Base-by-base conservation (phyloP, 768 basidiomycete species). In the Agrocybe pediades region DNA sequence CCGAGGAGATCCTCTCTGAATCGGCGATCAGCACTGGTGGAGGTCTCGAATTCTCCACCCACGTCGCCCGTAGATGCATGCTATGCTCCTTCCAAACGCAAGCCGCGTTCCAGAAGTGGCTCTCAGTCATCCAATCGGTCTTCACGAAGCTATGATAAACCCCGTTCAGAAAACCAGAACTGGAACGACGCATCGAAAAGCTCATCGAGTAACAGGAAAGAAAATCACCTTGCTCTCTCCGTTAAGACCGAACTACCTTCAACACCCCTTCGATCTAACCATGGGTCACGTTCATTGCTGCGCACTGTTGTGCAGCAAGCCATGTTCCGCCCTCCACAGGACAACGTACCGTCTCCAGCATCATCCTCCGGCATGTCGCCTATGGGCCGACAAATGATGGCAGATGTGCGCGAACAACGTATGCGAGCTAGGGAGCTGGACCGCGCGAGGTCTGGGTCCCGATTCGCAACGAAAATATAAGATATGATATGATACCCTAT, bases 341-440 rank as follows among this genome's bases (percentile, higher is more conserved):
- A 71, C 11, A 74, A 71, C 52, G 63, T 66, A 25, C 79, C 85
- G 2, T 89, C 87, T 1, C 87, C 89, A 19, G 80, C 86, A 20
- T 85, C 81, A 24, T 89, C 88, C 2, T 81, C 87, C 9, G 90
- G 91, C 56, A 71, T 92, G 46, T 91, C 89, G 17, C 87, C 87
- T 13, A 71, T 85, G 26, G 85, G 80, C 5, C 78, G 76, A 59
- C 77, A 85, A 63, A 76, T 91, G 62, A 91, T 91, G 89, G 70
- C 72, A 52, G 78, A 85, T 59, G 64, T 86, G 41, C 74, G 89
- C 51, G 73, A 77, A 49, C 74, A 81, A 59, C 68, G 77, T 47
- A 68, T 67, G 59, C 70, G 62, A 42, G 73, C 74, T 2, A 67
- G 74, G 26, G 74, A 77, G 46, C 61, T 50, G 6, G 74, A 74